phyloP scores from a whole-genome alignment of 768 basidiomycete species.

The Boletus speciosus region DNA sequence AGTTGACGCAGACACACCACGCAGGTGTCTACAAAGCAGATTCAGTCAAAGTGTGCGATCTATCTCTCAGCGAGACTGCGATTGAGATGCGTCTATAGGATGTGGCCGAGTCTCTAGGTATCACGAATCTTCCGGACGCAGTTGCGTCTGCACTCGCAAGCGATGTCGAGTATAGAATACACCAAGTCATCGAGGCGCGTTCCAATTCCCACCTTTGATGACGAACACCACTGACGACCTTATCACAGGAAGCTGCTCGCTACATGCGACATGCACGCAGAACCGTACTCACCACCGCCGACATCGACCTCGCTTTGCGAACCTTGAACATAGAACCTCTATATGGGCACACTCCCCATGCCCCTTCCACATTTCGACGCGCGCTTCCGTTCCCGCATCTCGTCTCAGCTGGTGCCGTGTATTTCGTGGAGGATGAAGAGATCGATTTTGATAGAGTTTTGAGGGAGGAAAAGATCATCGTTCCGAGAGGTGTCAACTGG shows the following conservation, averaged over 20 bases:
- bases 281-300: constrained; percentile 83
- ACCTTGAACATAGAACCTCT: constrained; percentile 96
- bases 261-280: constrained; percentile 95
- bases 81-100: constrained; percentile 51
- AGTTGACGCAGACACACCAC: constrained; percentile 45
- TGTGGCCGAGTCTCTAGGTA: constrained; percentile 82
- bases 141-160: constrained; percentile 86
- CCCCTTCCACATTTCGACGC: constrained; percentile 38
- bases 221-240: neutral
- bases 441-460: constrained; percentile 93
- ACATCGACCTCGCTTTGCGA: constrained; percentile 91
- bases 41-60: constrained; percentile 51
- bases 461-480: constrained; percentile 76
- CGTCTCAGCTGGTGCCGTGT: constrained; percentile 64
- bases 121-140: constrained; percentile 68
- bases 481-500: constrained; percentile 82
- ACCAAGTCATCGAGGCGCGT: constrained; percentile 87
- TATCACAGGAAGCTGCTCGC: constrained; percentile 77
- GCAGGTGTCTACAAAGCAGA: constrained; percentile 64
- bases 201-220: neutral
- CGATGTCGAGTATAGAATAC: constrained; percentile 95
- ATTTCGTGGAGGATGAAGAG: constrained; percentile 95
- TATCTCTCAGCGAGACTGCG: constrained; percentile 6
- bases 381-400: constrained; percentile 45
- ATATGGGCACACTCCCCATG: constrained; percentile 53